Evolutionary conservation across 202 grass and related monocot genomes (phyloP).

Genomic region (Tripidium arundinaceum): DNA sequence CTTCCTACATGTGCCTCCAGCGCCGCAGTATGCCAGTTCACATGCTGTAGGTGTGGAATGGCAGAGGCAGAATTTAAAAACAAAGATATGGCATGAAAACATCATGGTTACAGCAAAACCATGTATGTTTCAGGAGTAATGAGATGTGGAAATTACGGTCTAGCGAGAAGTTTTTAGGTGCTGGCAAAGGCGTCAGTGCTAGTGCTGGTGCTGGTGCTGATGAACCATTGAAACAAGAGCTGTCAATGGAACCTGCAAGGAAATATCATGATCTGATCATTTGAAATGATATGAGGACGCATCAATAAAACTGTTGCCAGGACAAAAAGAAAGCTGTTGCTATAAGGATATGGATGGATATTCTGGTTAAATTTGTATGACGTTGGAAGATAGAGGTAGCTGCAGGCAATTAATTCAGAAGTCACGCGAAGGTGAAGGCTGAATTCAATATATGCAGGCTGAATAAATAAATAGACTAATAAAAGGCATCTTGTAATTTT

Average conservation of each 20-base stretch:
- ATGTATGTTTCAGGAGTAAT: neutral
- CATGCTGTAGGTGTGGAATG: constrained; percentile 48
- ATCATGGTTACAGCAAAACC: neutral
- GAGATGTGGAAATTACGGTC: constrained; percentile 49
- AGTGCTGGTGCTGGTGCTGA: neutral
- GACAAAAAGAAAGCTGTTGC: neutral
- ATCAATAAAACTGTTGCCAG: neutral
- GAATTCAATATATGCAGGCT: neutral
- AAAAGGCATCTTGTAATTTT: neutral
- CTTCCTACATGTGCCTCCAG: constrained; percentile 56
- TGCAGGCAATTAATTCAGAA: neutral
- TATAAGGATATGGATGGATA: neutral
- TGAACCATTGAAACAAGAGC: constrained; percentile 45
- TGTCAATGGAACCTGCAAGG: constrained; percentile 70
- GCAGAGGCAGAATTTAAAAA: neutral
- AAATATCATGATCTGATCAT: neutral
- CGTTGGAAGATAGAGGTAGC: neutral
- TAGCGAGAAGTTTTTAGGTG: constrained; percentile 47
- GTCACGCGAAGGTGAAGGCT: neutral
- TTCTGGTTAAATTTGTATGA: neutral
- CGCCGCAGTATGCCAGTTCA: constrained; percentile 54
- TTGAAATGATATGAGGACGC: neutral
- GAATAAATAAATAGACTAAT: neutral
- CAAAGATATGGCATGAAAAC: neutral
- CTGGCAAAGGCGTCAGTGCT: constrained; percentile 23